These are phyloP conservation scores for Ephemerocybe angulata DNA, from an alignment of 768 basidiomycete species.

Conservation along the genomic window DNA sequence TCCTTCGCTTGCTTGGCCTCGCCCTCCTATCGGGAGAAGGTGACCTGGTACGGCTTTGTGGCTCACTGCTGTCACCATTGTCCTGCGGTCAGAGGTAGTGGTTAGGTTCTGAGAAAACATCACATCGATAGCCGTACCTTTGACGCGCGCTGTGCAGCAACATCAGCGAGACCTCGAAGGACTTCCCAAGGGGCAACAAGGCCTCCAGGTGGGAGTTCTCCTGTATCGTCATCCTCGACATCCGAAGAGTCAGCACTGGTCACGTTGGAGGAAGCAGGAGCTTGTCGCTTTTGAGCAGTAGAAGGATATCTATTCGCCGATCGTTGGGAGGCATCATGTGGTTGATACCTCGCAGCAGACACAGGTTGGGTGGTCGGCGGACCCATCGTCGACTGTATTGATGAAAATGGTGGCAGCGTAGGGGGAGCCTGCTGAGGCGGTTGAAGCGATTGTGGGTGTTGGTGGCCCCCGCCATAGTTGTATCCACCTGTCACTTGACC, in stretches of 20 bases:
- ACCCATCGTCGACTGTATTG: conserved; percentile 56
- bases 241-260: conserved; percentile 82
- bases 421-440: conserved; percentile 41
- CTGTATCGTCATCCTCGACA: conserved; percentile 77
- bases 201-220: conserved; percentile 76
- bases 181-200: conserved; percentile 88
- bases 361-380: conserved; percentile 44
- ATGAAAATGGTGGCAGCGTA: conserved; percentile 69
- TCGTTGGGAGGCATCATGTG: conserved; percentile 28
- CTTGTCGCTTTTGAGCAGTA: conserved; percentile 54
- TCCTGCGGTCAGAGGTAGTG: conserved; percentile 40
- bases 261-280: conserved; percentile 59
- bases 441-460: conserved; percentile 35
- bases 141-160: conserved; percentile 73
- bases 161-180: conserved; percentile 74
- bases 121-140: conserved; percentile 52
- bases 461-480: conserved; percentile 21
- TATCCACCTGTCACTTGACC: conserved; percentile 41
- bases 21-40: conserved; percentile 68
- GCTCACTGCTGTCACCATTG: conserved; percentile 73
- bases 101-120: too few species aligned
- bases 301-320: conserved; percentile 28
- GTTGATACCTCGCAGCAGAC: conserved; percentile 59
- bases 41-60: conserved; percentile 70
- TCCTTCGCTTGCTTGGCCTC: conserved; percentile 69